These are phyloP conservation scores for Cystobasidiaceae sp. DNA, from an alignment of 1,284 basidiomycete genomes.

Conservation along the genomic window DNA sequence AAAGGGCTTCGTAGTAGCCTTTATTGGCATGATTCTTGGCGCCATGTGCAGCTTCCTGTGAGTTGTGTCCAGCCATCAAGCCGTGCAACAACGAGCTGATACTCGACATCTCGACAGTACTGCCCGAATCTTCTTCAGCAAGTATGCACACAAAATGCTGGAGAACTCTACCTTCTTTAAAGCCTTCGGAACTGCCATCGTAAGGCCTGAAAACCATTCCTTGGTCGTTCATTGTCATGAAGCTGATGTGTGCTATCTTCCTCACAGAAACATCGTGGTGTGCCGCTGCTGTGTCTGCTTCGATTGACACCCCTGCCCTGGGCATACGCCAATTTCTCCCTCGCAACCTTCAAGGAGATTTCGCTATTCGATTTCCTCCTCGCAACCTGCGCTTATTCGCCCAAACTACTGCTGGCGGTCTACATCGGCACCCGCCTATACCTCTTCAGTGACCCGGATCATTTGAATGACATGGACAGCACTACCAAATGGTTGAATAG, in stretches of 20 bases:
- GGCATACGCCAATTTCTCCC: conserved; percentile 67
- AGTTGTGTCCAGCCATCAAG: conserved; percentile 59
- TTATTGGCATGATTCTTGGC: conserved; percentile 60
- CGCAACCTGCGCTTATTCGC: conserved; percentile 58
- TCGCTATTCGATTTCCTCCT: conserved; percentile 65
- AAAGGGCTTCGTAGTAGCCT: conserved; percentile 60
- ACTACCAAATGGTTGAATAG: conserved; percentile 63
- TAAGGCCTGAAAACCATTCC: neutral
- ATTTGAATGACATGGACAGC: conserved; percentile 66
- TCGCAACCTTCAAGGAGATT: conserved; percentile 69
- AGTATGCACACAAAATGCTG: conserved; percentile 25
- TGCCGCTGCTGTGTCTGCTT: conserved; percentile 70
- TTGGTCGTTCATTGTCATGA: conserved; percentile 43
- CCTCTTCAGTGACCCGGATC: conserved; percentile 66
- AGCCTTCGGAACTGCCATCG: conserved; percentile 27
- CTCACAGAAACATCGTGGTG: conserved; percentile 52
- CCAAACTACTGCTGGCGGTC: conserved; percentile 64
- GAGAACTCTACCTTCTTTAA: conserved; percentile 31
- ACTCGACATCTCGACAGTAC: conserved; percentile 46
- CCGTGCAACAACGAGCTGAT: conserved; percentile 57
- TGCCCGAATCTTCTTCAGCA: conserved; percentile 10
- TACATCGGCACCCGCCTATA: conserved; percentile 73
- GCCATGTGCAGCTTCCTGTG: conserved; percentile 61
- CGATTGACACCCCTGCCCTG: conserved; percentile 69
- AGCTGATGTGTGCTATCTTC: conserved; percentile 70